Evolutionary conservation across 2,329 filamentous ascomycete species (phyloP).

Genomic region (Monosporascus sp.): DNA sequence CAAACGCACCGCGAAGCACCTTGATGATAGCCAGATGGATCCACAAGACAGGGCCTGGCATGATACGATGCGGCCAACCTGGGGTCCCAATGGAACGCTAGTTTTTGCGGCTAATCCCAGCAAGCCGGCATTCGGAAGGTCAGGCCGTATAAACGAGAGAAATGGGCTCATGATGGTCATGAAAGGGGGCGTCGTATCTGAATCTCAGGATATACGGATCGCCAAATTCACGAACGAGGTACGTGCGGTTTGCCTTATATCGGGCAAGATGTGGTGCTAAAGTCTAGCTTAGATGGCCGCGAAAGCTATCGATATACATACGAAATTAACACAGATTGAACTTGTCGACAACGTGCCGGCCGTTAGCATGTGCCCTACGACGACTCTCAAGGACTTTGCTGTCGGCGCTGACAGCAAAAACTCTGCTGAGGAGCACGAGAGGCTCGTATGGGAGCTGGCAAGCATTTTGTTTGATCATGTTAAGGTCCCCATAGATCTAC

Average conservation of each 20-base stretch:
- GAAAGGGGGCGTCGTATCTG: slow-evolving; percentile 55
- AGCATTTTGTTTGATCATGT: slow-evolving; percentile 81
- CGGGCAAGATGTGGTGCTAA: slow-evolving; percentile 13
- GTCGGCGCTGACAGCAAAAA: slow-evolving; percentile 26
- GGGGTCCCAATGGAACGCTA: slow-evolving; percentile 70
- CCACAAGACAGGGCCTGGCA: slow-evolving; percentile 64
- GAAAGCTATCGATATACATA: slow-evolving; percentile 50
- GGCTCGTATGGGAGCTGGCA: slow-evolving; percentile 77
- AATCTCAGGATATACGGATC: slow-evolving; percentile 59
- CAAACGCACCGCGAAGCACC: slow-evolving; percentile 66
- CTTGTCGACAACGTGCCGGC: slow-evolving; percentile 55
- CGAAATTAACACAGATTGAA: slow-evolving; percentile 48
- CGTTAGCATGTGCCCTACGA: slow-evolving; percentile 41
- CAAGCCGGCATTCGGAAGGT: slow-evolving; percentile 23
- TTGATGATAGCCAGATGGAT: slow-evolving; percentile 56
- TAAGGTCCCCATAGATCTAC: slow-evolving; percentile 36
- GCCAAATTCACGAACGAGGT: slow-evolving; percentile 57
- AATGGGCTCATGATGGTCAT: slow-evolving; percentile 48
- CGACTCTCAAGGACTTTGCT: slow-evolving; percentile 46
- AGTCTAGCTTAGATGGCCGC: slow-evolving; percentile 43
- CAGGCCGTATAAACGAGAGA: slow-evolving; percentile 28
- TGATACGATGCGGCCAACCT: slow-evolving; percentile 69
- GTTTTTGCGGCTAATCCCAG: slow-evolving; percentile 52
- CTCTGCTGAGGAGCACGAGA: slow-evolving; percentile 56
- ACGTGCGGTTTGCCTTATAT: slow-evolving; percentile 11